Base-by-base conservation (phyloP, 73 alveolate genomes). In the Paramecium sexaurelia region DNA sequence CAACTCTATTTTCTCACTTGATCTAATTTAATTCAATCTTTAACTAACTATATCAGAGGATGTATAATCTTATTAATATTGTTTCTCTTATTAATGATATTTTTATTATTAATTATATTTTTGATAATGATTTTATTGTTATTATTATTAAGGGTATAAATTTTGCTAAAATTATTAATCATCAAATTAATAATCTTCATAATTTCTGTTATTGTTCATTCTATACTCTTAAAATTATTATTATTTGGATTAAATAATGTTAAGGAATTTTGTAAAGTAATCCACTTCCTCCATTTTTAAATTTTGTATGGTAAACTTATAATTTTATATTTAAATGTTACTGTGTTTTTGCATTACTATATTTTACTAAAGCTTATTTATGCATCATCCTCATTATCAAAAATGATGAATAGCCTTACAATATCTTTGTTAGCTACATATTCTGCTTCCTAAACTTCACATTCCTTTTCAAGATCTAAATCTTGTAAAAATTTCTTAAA, bases 371-470 rank as follows among this genome's bases (percentile, higher is more conserved):
- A 73, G 6, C 55, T 15, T 32, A 15, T 73, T 24, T 73, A 15
- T 33, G 87, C 87, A 15, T 33, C 57, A 20, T 73, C 87, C 24
- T 73, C 87, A 33, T 27, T 73, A 10, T 73, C 87, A 36, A 73
- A 73, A 19, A 73, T 17, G 5, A 73, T 24, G 56, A 36, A 73
- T 8, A 36, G 9, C 35, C 35, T 73, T 0, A 20, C 35, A 2
- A 73, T 15, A 39, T 36, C 66, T 9, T 33, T 33, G 37, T 73
- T 73, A 15, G 87, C 55, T 39, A 36, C 11, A 17, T 73, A 73
- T 19, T 73, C 87, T 33, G 55, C 36, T 36, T 73, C 66, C 37
- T 11, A 27, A n/a, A 39, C 35, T 22, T 73, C 57, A 11, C n/a
- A 73, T 36, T 73, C 87, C 15, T 73, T 20, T 39, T 1, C 9